Evolutionary conservation across 257 asterid species (phyloP).

Genomic region (Salvia hispanica): DNA sequence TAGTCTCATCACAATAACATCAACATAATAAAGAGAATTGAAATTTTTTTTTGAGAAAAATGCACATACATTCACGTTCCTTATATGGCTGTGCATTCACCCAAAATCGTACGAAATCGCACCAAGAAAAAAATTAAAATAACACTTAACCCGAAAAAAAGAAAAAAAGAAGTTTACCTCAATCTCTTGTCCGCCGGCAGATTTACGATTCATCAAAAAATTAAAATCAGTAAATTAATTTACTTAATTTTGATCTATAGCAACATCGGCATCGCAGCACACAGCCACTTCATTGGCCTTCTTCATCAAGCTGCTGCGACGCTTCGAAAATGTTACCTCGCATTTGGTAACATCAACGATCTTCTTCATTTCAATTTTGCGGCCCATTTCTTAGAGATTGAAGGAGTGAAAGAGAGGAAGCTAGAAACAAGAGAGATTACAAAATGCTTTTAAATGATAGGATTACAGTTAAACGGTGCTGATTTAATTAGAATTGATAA

Average conservation of each 20-base stretch:
- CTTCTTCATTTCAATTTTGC: conserved; percentile 59
- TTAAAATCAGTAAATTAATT: neutral
- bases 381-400: conserved; percentile 42
- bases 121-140: too few relatives aligned
- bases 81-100: conserved; percentile 39
- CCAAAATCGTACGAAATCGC: too few relatives aligned
- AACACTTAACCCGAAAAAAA: too few relatives aligned
- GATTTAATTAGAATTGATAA: too few relatives aligned
- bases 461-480: too few relatives aligned
- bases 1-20: too few relatives aligned
- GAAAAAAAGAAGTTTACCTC: too few relatives aligned
- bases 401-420: too few relatives aligned
- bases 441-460: too few relatives aligned
- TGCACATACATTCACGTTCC: conserved; percentile 50
- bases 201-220: neutral
- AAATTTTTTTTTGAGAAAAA: neutral
- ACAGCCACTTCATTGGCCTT: conserved; percentile 49
- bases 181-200: conserved; percentile 50
- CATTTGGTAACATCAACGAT: conserved; percentile 49
- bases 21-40: too few relatives aligned
- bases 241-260: neutral
- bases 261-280: conserved; percentile 53
- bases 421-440: too few relatives aligned
- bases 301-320: conserved; percentile 55
- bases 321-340: conserved; percentile 69